These are phyloP conservation scores for Claviceps paspali DNA, from an alignment of 2,329 filamentous ascomycete species.

Conservation along the genomic window DNA sequence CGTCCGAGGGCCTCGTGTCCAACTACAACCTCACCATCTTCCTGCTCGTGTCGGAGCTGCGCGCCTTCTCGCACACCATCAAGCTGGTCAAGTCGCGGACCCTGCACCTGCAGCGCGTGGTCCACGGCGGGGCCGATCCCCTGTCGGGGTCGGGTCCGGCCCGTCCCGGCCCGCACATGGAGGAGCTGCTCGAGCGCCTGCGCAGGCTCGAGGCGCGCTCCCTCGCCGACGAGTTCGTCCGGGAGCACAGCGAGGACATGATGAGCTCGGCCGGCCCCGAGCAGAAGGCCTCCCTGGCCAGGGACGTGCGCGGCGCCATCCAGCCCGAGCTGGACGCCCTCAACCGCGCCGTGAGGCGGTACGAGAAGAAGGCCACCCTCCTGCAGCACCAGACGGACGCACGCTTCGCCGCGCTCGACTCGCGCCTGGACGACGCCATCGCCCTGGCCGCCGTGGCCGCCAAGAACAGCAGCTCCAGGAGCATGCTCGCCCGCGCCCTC, in stretches of 20 bases:
- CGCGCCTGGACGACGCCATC: slow-evolving; percentile 59
- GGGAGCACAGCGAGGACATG: slow-evolving; percentile 14
- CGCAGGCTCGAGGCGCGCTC: slow-evolving; percentile 50
- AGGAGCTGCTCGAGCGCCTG: slow-evolving; percentile 49
- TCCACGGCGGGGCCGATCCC: slow-evolving; percentile 32
- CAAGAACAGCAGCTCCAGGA: slow-evolving; percentile 27
- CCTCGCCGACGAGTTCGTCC: slow-evolving; percentile 12
- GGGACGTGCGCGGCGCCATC: slow-evolving; percentile 48
- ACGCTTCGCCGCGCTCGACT: slow-evolving; percentile 56
- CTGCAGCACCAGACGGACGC: slow-evolving; percentile 63
- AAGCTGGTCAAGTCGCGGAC: slow-evolving; percentile 68
- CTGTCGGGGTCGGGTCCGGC: slow-evolving; percentile 14
- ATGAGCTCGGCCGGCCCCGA: slow-evolving; percentile 21
- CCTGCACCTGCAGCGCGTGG: slow-evolving; percentile 63
- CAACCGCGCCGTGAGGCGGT: slow-evolving; percentile 74
- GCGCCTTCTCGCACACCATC: slow-evolving; percentile 67
- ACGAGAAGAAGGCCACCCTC: slow-evolving; percentile 75
- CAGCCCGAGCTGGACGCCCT: slow-evolving; percentile 78
- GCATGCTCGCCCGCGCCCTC: slow-evolving; percentile 21
- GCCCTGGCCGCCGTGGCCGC: slow-evolving; percentile 66
- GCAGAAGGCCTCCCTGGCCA: slow-evolving; percentile 28
- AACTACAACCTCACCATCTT: slow-evolving; percentile 91
- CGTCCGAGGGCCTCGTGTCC: slow-evolving; percentile 74
- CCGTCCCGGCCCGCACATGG: slow-evolving; percentile 26
- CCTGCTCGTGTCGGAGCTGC: slow-evolving; percentile 70